Percentiles rank a stretch among this genome's conserved stretches.
Conservation (phyloP, 2,329 filamentous ascomycete species). For the Colletotrichum tropicale region DNA sequence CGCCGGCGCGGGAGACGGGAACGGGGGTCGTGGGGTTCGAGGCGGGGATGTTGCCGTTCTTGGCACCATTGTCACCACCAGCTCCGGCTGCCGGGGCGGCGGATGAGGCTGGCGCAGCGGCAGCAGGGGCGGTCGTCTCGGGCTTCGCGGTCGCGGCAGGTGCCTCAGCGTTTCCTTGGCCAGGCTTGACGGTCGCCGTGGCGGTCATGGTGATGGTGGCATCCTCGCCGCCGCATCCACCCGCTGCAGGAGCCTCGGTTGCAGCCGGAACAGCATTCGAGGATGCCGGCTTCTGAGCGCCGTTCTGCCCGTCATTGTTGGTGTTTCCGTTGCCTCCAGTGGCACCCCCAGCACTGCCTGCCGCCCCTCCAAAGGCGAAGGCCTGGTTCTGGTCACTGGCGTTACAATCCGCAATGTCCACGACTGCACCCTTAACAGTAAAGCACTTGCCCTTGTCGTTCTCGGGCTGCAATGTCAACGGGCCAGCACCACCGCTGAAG, state of each 20-base stretch:
- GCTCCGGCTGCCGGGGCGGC: background rate
- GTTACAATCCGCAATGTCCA: conserved; percentile 50
- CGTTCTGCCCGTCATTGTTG: background rate
- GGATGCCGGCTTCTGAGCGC: background rate
- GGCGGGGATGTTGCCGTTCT: conserved; percentile 25
- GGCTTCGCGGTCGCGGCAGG: background rate
- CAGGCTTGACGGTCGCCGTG: background rate
- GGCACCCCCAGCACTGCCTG: background rate
- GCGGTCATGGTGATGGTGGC: conserved; percentile 1
- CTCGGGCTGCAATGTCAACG: conserved; percentile 47
- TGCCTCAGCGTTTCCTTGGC: background rate
- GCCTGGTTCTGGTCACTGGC: conserved; percentile 43
- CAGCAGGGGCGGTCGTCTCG: background rate
- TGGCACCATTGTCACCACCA: background rate
- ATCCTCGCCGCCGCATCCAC: background rate
- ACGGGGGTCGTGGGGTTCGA: conserved; percentile 45
- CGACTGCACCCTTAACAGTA: conserved; percentile 42
- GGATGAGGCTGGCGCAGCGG: background rate
- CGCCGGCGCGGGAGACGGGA: conserved; percentile 55
- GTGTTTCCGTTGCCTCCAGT: conserved; percentile 9
- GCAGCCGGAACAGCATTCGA: background rate
- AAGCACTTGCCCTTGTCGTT: conserved; percentile 54
- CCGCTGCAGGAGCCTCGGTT: background rate
- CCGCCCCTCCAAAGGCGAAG: conserved; percentile 36
- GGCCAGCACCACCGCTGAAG: conserved; percentile 45